Base-by-base conservation (phyloP, 495 filamentous ascomycete genomes). In the Penicillium longicatenatum region DNA sequence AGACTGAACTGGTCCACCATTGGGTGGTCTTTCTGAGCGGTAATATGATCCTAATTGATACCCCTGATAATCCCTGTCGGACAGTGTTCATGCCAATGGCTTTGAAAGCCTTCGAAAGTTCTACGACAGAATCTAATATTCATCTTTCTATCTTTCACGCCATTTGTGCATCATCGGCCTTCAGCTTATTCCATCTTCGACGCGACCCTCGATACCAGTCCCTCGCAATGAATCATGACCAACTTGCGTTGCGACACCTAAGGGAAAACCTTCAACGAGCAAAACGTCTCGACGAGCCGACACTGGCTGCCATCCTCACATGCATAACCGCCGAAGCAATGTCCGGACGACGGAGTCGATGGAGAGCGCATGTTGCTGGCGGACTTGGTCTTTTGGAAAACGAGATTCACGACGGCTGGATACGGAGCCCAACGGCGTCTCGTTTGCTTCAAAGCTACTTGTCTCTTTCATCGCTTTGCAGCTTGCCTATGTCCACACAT, bases 161-260 rank as follows among this genome's bases (percentile, higher is more conserved):
- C 30, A 74, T 76, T 6, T 62, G 62, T 16, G 73, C 61, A 37
- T 77, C 76, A 1, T 62, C 66, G 19, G 61, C 66, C 3, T 69
- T 69, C 30, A 69, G 66, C 35, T 58, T 69, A 8, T 67, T 52
- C 21, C 66, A 67, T 29, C 56, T 69, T 16, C 58, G 64, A 29
- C 53, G 52, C 3, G 54, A 69, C 37, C 31, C 53, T 4, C 61
- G 48, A 26, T 69, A 67, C 44, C 66, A 67, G 29, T 70, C 68
- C 30, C 21, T 71, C 6, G 67, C 62, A 6, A 61, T 60, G 48
- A 60, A 54, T 35, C 65, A 64, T 57, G 69, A 67, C 45, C 66
- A 64, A 37, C 57, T 64, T 35, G 65, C 60, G 3, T 50, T 65
- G 55, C 61, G 56, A 12, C 66, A 69, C 45, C 43, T 69, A 19